A percentile compares a stretch with the other conserved stretches of the same genome.
These are phyloP conservation scores for Curvularia verruculosa DNA, from an alignment of 2,329 filamentous ascomycete species.

Conservation along the genomic window DNA sequence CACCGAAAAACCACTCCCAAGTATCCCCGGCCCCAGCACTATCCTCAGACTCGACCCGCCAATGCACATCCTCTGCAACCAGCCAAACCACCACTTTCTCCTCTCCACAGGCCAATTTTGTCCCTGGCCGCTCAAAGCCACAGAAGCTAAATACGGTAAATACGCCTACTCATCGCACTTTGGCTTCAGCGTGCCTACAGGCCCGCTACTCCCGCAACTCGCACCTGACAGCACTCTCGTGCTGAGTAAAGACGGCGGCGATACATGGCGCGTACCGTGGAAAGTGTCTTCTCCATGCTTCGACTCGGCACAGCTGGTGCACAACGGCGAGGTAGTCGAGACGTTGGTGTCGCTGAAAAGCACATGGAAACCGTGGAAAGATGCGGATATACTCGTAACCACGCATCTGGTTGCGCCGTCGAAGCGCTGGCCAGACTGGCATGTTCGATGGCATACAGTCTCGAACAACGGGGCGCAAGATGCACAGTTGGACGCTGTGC, in stretches of 20 bases:
- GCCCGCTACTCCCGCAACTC: constrained; percentile 48
- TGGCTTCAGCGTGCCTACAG: constrained; percentile 50
- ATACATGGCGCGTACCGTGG: constrained; percentile 51
- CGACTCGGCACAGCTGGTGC: constrained; percentile 8
- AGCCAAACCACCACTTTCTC: constrained; percentile 40
- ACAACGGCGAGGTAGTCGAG: constrained; percentile 9
- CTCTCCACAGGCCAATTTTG: constrained; percentile 44
- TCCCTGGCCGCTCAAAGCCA: constrained; percentile 46
- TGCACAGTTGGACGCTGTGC: constrained; percentile 16
- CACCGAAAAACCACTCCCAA: constrained; percentile 48
- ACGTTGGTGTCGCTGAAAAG: constrained; percentile 22
- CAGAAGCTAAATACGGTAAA: constrained; percentile 46
- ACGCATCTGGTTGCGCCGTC: constrained; percentile 35
- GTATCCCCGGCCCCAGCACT: background rate
- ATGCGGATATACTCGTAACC: constrained; percentile 31
- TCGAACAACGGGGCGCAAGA: constrained; percentile 8
- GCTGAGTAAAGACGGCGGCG: constrained; percentile 48
- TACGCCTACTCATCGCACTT: constrained; percentile 47
- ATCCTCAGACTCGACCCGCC: constrained; percentile 37
- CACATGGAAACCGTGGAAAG: constrained; percentile 41
- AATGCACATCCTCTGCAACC: constrained; percentile 56
- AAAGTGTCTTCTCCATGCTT: constrained; percentile 25
- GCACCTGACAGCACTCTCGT: constrained; percentile 51
- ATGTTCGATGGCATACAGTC: constrained; percentile 34
- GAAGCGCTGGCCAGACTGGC: constrained; percentile 39